A percentile compares a stretch with the other conserved stretches of the same genome.
phyloP scores from a whole-genome alignment of 2,329 filamentous ascomycete species.

The Paraphaeosphaeria sporulosa region DNA sequence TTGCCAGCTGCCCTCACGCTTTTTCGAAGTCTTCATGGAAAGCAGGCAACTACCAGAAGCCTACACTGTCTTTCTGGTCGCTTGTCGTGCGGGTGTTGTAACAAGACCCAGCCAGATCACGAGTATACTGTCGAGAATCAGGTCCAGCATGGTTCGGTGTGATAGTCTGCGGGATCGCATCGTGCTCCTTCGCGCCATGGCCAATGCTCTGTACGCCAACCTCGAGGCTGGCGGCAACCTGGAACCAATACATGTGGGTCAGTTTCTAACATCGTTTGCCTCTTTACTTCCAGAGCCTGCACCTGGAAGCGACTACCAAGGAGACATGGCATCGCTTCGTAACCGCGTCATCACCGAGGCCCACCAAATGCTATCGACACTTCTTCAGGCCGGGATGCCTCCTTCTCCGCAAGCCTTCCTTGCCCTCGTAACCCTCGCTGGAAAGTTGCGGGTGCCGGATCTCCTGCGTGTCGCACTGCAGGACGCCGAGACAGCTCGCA shows the following conservation, averaged over 20 bases:
- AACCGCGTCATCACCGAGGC: constrained; percentile 33
- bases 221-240: constrained; percentile 50
- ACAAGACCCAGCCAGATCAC: constrained; percentile 43
- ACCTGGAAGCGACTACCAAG: constrained; percentile 26
- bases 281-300: constrained; percentile 31
- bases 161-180: constrained; percentile 31
- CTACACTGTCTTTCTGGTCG: constrained; percentile 57
- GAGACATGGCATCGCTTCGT: constrained; percentile 28
- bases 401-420: constrained; percentile 29
- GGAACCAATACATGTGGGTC: constrained; percentile 45
- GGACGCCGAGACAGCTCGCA: constrained; percentile 29
- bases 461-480: constrained; percentile 33
- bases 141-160: constrained; percentile 26
- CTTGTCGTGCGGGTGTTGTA: constrained; percentile 54
- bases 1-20: constrained; percentile 48
- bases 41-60: constrained; percentile 57
- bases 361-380: constrained; percentile 30
- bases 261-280: constrained; percentile 47
- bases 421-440: constrained; percentile 42
- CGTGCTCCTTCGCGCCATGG: constrained; percentile 46
- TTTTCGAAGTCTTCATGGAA: constrained; percentile 56
- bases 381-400: constrained; percentile 40
- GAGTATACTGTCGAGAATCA: constrained; percentile 43
- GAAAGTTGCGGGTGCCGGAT: constrained; percentile 32
- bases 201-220: constrained; percentile 53